Conservation (phyloP, 2,329 filamentous ascomycete species). For the Pyrenophora graminea region DNA sequence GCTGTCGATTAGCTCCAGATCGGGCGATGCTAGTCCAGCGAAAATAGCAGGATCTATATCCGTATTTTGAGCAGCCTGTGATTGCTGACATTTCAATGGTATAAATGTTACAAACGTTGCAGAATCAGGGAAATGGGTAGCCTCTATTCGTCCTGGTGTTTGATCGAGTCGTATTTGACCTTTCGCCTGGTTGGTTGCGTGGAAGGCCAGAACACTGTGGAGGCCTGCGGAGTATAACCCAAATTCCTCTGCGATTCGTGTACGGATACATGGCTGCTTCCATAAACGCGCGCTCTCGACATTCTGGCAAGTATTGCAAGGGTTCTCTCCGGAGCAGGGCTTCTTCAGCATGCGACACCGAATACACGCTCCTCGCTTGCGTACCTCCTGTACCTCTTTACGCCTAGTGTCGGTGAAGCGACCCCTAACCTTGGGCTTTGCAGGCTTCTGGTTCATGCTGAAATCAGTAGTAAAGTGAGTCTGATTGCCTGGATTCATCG, state of each 20-base stretch:
- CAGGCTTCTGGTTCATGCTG: slow-evolving; percentile 46
- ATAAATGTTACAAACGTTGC: slow-evolving; percentile 55
- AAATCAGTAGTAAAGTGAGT: slow-evolving; percentile 47
- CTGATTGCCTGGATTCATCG: slow-evolving; percentile 44
- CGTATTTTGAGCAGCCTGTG: slow-evolving; percentile 22
- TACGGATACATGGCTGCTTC: slow-evolving; percentile 64
- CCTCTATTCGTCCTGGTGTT: slow-evolving; percentile 58
- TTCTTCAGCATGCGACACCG: slow-evolving; percentile 69
- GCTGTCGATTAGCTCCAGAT: slow-evolving; percentile 55
- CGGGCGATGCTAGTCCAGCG: slow-evolving; percentile 24
- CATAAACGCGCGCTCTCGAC: slow-evolving; percentile 65
- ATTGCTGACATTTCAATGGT: slow-evolving; percentile 45
- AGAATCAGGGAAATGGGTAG: slow-evolving; percentile 55
- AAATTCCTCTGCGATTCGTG: slow-evolving; percentile 62
- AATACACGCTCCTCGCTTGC: slow-evolving; percentile 65
- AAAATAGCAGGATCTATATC: slow-evolving; percentile 47
- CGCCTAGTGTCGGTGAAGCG: slow-evolving; percentile 61
- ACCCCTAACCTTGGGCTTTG: slow-evolving; percentile 56
- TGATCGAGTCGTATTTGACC: slow-evolving; percentile 55
- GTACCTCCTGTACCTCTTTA: slow-evolving; percentile 63
- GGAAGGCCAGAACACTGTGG: slow-evolving; percentile 58
- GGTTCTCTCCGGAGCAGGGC: slow-evolving; percentile 63
- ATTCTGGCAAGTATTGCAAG: slow-evolving; percentile 62
- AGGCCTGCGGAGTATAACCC: slow-evolving; percentile 60
- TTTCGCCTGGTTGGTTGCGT: slow-evolving; percentile 55